Percentiles rank a stretch among this genome's conserved stretches.
Conservation (phyloP, 73 alveolate species). For the Uronychia setigera region DNA sequence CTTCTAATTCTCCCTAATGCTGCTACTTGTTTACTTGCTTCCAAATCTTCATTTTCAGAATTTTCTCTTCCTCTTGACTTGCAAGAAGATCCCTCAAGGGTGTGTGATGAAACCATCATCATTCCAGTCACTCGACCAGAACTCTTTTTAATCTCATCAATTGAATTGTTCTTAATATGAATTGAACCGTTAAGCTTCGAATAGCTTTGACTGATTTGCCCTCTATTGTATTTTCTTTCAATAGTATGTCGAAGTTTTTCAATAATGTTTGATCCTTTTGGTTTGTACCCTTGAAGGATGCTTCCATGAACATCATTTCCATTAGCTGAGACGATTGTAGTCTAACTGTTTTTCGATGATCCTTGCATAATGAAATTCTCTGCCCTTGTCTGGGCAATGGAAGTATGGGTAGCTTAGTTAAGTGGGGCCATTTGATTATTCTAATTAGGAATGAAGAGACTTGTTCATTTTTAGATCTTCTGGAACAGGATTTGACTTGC, state of each 20-base stretch:
- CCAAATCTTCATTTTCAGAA: too few species aligned
- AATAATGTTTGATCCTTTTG: background rate
- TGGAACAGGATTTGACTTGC: background rate
- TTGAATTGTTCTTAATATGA: background rate
- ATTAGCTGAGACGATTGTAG: too few species aligned
- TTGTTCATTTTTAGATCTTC: background rate
- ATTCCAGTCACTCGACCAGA: background rate
- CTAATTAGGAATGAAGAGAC: background rate
- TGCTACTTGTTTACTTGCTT: too few species aligned
- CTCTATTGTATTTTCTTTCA: background rate
- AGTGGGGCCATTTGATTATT: too few species aligned
- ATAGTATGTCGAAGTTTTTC: background rate
- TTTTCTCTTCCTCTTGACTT: too few species aligned
- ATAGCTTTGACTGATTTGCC: background rate
- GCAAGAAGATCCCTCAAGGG: too few species aligned
- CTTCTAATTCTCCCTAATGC: too few species aligned
- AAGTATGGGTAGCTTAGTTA: too few species aligned
- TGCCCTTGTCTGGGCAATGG: too few species aligned
- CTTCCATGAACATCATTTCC: background rate
- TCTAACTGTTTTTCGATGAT: too few species aligned
- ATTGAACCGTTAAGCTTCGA: background rate
- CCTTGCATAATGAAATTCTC: too few species aligned
- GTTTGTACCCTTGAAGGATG: conserved; percentile 1
- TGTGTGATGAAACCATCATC: too few species aligned
- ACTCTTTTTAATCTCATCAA: background rate